phyloP scores from a whole-genome alignment of 2,329 filamentous ascomycete species.

The Mycosphaerella sp. region DNA sequence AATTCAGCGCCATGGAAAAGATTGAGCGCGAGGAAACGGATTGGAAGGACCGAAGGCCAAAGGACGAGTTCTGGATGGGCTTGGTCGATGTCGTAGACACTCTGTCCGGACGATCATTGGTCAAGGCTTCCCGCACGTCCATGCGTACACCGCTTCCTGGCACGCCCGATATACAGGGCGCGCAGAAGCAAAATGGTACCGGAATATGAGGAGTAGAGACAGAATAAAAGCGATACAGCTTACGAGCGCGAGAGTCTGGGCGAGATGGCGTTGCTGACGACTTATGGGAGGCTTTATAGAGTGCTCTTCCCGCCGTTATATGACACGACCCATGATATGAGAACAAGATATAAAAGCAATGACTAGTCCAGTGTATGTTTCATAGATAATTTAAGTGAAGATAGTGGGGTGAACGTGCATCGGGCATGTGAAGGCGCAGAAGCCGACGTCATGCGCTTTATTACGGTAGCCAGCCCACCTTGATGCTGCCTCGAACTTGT shows the following conservation, averaged over 20 bases:
- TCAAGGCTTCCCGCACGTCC: conserved; percentile 20
- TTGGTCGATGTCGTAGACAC: conserved; percentile 79
- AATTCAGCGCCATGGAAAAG: conserved; percentile 75
- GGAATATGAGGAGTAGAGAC: conserved; percentile 4
- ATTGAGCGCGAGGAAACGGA: conserved; percentile 84
- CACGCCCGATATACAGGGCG: background rate
- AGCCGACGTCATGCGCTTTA: background rate
- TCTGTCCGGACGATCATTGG: conserved; percentile 60
- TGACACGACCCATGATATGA: too few species aligned
- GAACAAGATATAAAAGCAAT: too few species aligned
- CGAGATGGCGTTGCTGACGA: background rate
- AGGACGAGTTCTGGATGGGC: conserved; percentile 75
- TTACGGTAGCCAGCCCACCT: background rate
- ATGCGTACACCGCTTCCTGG: conserved; percentile 12
- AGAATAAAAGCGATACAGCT: background rate
- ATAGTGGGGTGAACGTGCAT: background rate
- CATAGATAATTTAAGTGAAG: background rate
- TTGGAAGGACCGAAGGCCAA: conserved; percentile 83
- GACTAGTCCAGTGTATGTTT: too few species aligned
- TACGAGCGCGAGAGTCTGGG: conserved; percentile 12
- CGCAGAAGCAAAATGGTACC: conserved; percentile 7
- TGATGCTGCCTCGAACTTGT: background rate
- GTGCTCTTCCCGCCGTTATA: too few species aligned
- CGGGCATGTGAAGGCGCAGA: background rate
- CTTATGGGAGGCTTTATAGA: too few species aligned